Base-by-base conservation (phyloP, 78 protist species). In the Neovahlkampfia damariscottae region DNA sequence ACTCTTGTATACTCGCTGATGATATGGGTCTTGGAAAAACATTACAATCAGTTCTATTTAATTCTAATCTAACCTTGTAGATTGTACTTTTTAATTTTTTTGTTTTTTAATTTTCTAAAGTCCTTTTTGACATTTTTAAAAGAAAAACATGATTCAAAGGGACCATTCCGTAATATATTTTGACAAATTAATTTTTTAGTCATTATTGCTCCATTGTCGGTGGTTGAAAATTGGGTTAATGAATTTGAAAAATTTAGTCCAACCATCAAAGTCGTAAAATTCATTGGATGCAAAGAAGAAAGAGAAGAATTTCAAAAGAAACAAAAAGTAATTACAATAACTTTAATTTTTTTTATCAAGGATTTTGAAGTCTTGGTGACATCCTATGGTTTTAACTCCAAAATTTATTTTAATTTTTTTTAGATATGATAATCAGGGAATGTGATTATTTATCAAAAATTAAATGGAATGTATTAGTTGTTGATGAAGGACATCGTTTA, bases 201-300 rank as follows among this genome's bases (percentile, higher is more conserved):
- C n/a, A 72, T 98, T 32, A 82, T 96, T 0, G 99, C 87, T 8
- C 99, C 99, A 5, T 86, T 98, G 30, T 86, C 96, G 2, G 92
- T 97, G 8, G 9, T 98, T 0, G 72, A 84, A 37, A 89, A 93
- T 79, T 98, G 99, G 99, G 38, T 66, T 5, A 74, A 78, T 36
- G 99, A 96, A 76, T 76, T 92, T 37, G 85, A 85, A 0, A 78
- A 68, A 27, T 93, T 94, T 94, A 90, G 89, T 39, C 97, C 97
- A 9, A 6, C 66, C 6, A 50, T 50, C 19, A 29, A 8, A 27
- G 40, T 69, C 38, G 10, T 88, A 2, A 39, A 69, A 37, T 94
- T 93, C 84, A 73, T 78, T 76, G 98, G 98, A 27, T 5, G 32
- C 19, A 72, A 74, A 71, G 82, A 79, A 7, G 40, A 74, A n/a